phyloP scores from a whole-genome alignment of 805 yeast species.

The Cyberlindnera maclurae region DNA sequence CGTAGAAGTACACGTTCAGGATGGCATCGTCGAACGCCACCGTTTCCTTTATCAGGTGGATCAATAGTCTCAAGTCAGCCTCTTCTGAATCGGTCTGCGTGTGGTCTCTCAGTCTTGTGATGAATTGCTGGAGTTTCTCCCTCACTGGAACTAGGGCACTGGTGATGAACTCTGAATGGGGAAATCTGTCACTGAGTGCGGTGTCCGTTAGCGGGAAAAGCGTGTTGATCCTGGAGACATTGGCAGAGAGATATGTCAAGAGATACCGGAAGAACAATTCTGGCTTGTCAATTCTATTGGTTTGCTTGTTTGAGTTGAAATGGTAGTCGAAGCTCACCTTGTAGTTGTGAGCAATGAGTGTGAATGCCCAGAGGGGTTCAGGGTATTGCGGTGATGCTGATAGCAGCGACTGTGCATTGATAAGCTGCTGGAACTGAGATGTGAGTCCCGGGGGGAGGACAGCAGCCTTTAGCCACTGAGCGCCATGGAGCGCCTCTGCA shows the following conservation, averaged over 20 bases:
- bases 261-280: constrained; percentile 46
- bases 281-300: constrained; percentile 40
- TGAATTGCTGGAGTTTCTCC: constrained; percentile 29
- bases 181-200: constrained; percentile 22
- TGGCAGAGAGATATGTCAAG: constrained; percentile 37
- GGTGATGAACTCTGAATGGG: constrained; percentile 34
- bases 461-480: constrained; percentile 15
- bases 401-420: constrained; percentile 15
- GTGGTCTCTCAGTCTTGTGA: constrained; percentile 20
- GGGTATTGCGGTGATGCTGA: constrained; percentile 24
- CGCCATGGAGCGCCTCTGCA: constrained; percentile 6
- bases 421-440: constrained; percentile 6
- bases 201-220: constrained; percentile 30
- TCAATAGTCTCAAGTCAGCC: constrained; percentile 18
- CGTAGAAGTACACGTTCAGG: constrained; percentile 34
- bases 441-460: constrained; percentile 1
- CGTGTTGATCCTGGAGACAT: constrained; percentile 33
- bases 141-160: constrained; percentile 36
- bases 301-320: constrained; percentile 37
- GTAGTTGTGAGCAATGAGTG: constrained; percentile 38
- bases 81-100: constrained; percentile 13
- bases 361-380: constrained; percentile 44
- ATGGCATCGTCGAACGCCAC: constrained; percentile 31
- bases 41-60: constrained; percentile 33
- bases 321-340: constrained; percentile 46